These are phyloP conservation scores for Teratosphaeria nubilosa DNA, from an alignment of 2,329 filamentous ascomycete genomes.

Conservation along the genomic window DNA sequence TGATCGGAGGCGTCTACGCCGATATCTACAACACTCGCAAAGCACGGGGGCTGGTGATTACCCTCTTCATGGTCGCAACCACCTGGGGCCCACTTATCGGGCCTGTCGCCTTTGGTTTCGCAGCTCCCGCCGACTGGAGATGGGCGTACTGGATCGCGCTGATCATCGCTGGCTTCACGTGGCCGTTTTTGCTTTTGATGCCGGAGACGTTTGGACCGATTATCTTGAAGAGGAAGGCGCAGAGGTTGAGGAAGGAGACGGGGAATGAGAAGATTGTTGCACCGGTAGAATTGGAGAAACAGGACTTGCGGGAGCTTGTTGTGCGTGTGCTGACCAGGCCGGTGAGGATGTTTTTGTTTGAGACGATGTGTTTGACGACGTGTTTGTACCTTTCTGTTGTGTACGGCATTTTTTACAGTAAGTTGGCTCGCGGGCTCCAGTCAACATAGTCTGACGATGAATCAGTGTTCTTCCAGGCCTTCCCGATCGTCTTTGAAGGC, in stretches of 20 bases:
- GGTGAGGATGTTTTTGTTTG: constrained; percentile 59
- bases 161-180: constrained; percentile 55
- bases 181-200: constrained; percentile 51
- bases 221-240: constrained; percentile 38
- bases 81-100: constrained; percentile 57
- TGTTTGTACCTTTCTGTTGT: constrained; percentile 57
- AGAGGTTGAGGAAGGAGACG: constrained; percentile 38
- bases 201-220: constrained; percentile 42
- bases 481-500: constrained; percentile 53
- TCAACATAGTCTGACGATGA: not conserved
- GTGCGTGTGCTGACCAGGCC: constrained; percentile 62
- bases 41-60: constrained; percentile 50
- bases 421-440: not conserved
- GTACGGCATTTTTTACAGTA: constrained; percentile 55
- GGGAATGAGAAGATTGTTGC: constrained; percentile 44
- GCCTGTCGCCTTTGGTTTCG: constrained; percentile 55
- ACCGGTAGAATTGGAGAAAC: constrained; percentile 51
- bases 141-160: constrained; percentile 63
- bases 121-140: constrained; percentile 52
- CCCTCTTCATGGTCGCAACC: constrained; percentile 56
- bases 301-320: constrained; percentile 46
- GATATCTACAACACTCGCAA: constrained; percentile 53
- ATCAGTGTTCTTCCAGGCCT: constrained; percentile 61
- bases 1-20: constrained; percentile 53
- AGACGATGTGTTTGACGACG: constrained; percentile 62